phyloP scores from a whole-genome alignment of 192 early-diverging fungal genomes.

The Umbelopsis vinacea region DNA sequence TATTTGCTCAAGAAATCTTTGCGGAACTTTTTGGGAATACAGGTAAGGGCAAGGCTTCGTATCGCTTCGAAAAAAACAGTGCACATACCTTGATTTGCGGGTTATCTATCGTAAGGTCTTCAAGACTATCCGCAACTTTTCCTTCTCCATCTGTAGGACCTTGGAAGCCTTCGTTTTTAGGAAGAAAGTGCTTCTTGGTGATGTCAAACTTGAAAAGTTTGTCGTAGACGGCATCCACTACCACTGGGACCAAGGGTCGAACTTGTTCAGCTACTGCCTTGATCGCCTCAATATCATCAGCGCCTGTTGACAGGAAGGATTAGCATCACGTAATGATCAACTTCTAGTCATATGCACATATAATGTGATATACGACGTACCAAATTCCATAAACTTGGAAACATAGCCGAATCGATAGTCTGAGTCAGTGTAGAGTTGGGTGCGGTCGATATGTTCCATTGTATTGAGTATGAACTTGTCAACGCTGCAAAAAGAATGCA shows the following conservation, averaged over 20 bases:
- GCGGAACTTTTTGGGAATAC: constrained; percentile 50
- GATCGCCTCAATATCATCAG: constrained; percentile 69
- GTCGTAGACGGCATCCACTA: constrained; percentile 79
- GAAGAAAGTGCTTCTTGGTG: constrained; percentile 72
- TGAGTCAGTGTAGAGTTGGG: constrained; percentile 71
- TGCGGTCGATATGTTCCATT: constrained; percentile 67
- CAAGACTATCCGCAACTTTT: constrained; percentile 34
- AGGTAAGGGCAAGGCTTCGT: neutral
- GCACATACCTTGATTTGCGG: constrained; percentile 64
- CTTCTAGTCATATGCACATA: neutral
- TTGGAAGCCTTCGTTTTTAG: constrained; percentile 67
- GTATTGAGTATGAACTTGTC: neutral
- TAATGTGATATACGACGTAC: constrained; percentile 24
- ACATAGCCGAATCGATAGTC: constrained; percentile 83
- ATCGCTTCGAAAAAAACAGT: no score
- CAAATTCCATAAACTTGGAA: constrained; percentile 73
- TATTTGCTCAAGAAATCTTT: constrained; percentile 77
- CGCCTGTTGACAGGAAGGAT: constrained; percentile 23
- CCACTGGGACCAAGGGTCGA: constrained; percentile 68
- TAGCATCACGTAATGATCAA: constrained; percentile 22
- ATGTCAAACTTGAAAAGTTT: constrained; percentile 75
- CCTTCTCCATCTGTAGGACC: constrained; percentile 22
- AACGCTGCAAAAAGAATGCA: no score
- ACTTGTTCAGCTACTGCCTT: constrained; percentile 64
- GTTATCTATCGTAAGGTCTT: constrained; percentile 56